Evolutionary conservation across 352 stramenopile species (phyloP).

Genomic region (Globisporangium solare): DNA sequence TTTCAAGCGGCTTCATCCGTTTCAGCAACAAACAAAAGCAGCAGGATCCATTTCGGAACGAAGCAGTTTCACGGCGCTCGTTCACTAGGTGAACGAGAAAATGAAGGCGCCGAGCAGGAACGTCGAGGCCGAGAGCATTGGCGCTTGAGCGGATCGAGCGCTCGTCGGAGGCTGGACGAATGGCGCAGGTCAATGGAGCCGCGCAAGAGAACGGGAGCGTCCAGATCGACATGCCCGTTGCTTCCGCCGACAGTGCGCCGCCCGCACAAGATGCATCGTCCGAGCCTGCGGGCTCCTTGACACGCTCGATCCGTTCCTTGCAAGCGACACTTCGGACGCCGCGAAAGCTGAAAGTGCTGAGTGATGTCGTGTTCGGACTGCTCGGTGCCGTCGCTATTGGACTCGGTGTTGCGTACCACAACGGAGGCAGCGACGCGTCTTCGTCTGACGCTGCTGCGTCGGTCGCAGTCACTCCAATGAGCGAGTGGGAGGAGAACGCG

Average conservation of each 20-base stretch:
- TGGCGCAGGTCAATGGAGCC: slow-evolving; percentile 7
- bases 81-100: too few species aligned
- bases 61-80: too few species aligned
- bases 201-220: not conserved
- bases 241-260: not conserved
- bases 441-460: too few species aligned
- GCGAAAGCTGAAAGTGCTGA: slow-evolving; percentile 15
- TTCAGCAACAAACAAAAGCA: not conserved
- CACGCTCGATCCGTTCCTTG: not conserved
- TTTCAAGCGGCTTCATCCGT: not conserved
- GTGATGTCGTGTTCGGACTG: slow-evolving; percentile 9
- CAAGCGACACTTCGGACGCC: not conserved
- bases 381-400: slow-evolving; percentile 16
- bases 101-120: too few species aligned
- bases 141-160: too few species aligned
- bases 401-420: not conserved
- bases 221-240: not conserved
- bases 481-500: too few species aligned
- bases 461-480: too few species aligned
- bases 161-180: not conserved
- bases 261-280: not conserved
- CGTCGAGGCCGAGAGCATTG: too few species aligned
- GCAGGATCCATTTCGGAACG: too few species aligned
- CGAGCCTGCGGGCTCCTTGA: not conserved
- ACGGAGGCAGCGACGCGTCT: not conserved